Base-by-base conservation (phyloP, 768 basidiomycete species). In the Lepiota venenata region DNA sequence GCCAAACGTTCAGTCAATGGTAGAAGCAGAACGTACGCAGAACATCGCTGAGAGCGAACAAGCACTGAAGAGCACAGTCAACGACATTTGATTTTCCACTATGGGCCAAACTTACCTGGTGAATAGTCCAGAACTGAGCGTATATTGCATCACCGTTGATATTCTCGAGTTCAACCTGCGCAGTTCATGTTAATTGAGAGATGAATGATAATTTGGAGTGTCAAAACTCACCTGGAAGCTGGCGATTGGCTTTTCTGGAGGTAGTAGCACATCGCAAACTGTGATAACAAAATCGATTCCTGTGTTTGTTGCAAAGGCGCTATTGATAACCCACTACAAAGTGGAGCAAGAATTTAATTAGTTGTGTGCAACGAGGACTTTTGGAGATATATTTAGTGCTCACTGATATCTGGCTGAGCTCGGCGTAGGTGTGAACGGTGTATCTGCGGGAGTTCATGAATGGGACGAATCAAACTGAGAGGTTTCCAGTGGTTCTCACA, bases 21-120 rank as follows among this genome's bases (percentile, higher is more conserved):
- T 2, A n/a, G 4, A 43, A 15, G 11, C 3, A 56, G 5, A 4
- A 67, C 74, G 1, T 49, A 76, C 77, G 0, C 69, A 66, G 56
- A 78, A 74, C 62, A 80, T 66, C 0, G 72, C 69, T 2, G 74
- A 66, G 14, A 79, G 58, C 0, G 78, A 80, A 48, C 72, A 76
- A 8, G 77, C 75, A 52, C 77, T 79, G 45, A 38, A 22, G 32
- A 42, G 22, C 44, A 14, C 37, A 15, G 35, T 53, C 0, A 54
- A 29, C 12, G 27, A 9, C 14, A 3, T 37, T 5, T 14, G 4
- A 3, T n/a, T 8, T 1, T 35, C 10, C 20, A 25, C 25, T 10
- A 22, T 14, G 12, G 22, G 14, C 5, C 41, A 11, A 37, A 4
- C 52, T 12, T 50, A 73, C 72, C 72, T 73, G 3, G 74, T 74